Conservation (phyloP, 306 rosid genomes). For the Rubus idaeus region DNA sequence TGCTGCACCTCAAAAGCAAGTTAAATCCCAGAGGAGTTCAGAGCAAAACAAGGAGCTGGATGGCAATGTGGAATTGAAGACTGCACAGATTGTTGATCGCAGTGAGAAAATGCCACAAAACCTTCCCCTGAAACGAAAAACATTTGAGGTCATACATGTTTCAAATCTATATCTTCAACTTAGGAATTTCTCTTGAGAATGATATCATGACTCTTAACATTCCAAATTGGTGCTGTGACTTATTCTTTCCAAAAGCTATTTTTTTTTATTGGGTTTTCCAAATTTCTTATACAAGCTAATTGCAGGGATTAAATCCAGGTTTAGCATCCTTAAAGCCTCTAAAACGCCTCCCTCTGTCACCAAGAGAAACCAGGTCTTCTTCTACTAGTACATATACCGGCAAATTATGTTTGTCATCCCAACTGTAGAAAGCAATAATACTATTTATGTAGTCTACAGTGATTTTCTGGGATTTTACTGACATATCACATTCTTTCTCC, state of each 20-base stretch:
- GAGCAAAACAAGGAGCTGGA: constrained; percentile 39
- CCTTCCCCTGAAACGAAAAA: constrained; percentile 60
- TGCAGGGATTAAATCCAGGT: constrained; percentile 65
- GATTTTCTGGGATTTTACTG: background rate
- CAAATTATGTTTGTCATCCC: background rate
- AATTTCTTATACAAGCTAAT: constrained; percentile 25
- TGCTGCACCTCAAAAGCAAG: constrained; percentile 41
- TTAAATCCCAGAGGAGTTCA: constrained; percentile 24
- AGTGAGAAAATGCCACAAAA: constrained; percentile 41
- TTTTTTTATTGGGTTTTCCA: constrained; percentile 10
- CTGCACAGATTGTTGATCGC: constrained; percentile 30
- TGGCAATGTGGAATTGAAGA: constrained; percentile 33
- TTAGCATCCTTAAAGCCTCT: constrained; percentile 50
- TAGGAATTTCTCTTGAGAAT: background rate
- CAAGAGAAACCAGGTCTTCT: constrained; percentile 54
- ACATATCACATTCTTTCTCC: constrained; percentile 24
- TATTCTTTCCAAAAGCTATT: constrained; percentile 11
- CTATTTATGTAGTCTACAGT: background rate
- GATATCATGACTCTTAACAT: constrained; percentile 13
- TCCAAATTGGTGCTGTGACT: constrained; percentile 23
- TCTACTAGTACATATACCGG: constrained; percentile 13
- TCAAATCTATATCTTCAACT: constrained; percentile 5
- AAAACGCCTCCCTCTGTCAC: constrained; percentile 57
- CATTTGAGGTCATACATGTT: constrained; percentile 49
- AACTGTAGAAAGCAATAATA: background rate